Base-by-base conservation (phyloP, 2,329 filamentous ascomycete genomes). In the Pyrenochaeta sp. region DNA sequence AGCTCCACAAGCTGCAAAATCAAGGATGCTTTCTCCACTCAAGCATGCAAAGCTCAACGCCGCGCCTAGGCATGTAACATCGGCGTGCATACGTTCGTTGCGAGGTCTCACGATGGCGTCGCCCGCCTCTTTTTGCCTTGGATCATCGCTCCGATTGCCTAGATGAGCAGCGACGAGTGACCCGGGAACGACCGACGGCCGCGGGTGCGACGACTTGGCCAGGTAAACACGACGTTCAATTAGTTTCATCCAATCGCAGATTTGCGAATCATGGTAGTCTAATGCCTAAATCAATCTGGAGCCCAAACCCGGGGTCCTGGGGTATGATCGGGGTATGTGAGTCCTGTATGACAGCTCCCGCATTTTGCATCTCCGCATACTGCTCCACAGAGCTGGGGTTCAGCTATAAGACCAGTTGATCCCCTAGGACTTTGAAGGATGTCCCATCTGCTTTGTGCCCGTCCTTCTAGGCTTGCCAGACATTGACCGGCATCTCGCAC, bases 1-100 rank as follows among this genome's bases (percentile, higher is more conserved):
- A 61, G 56, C 58, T 51, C 58, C 49, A 50, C 49, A 43, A 45
- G 41, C 41, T 27, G 42, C 45, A 52, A 27, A 18, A 29, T 18
- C 60, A 59, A 56, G 55, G 55, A 63, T 57, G 58, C 58, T 63
- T 60, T 61, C 53, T 48, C 54, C 55, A 51, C 51, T 46, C 42
- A 63, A 63, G 58, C 55, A 40, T 50, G 46, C 46, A 36, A 59
- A 54, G 53, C 53, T 46, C 44, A 39, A 12, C 45, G 41, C 46
- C 43, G 23, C 18, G 33, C 36, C 56, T 63, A 47, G 55, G 60
- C 53, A 57, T 59, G 60, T 47, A 59, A 61, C 60, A 44, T 53
- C 41, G 33, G 15, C 39, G 45, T 39, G 40, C 23, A 12, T 29
- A 15, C 11, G 21, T 30, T 20, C 29, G 35, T 40, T 27, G 35